phyloP scores from a whole-genome alignment of 371 early-diverging fungal species.

The Lichtheimia ornata region DNA sequence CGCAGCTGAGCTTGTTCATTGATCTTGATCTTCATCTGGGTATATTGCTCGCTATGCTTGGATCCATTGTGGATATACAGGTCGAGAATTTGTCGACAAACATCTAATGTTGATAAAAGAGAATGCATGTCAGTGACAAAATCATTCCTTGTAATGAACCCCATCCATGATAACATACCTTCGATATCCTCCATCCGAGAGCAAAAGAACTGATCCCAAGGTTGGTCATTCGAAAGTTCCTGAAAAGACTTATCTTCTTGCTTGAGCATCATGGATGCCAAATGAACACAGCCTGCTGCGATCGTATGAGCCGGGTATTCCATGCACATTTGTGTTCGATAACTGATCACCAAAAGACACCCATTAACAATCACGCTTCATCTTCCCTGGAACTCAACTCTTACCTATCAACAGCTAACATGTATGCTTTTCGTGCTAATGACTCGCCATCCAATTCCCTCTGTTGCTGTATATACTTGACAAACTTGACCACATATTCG shows the following conservation, averaged over 20 bases:
- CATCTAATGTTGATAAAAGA: conserved; percentile 30
- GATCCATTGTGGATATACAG: conserved; percentile 44
- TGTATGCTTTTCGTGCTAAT: conserved; percentile 53
- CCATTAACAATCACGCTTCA: too few species aligned
- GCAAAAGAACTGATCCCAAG: conserved; percentile 52
- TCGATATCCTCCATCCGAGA: conserved; percentile 56
- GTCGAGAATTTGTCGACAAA: conserved; percentile 61
- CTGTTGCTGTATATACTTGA: conserved; percentile 44
- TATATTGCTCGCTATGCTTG: conserved; percentile 39
- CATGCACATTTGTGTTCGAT: conserved; percentile 57
- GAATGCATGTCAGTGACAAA: background rate
- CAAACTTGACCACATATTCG: conserved; percentile 64
- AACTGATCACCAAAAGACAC: conserved; percentile 28
- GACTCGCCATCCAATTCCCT: conserved; percentile 43
- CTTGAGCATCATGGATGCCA: conserved; percentile 50
- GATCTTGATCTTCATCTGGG: conserved; percentile 52
- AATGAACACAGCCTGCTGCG: conserved; percentile 64
- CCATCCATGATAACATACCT: conserved; percentile 27
- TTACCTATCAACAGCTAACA: conserved; percentile 55
- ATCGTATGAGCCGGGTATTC: conserved; percentile 67
- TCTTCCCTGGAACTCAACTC: background rate
- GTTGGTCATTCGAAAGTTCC: conserved; percentile 22
- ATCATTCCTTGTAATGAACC: background rate
- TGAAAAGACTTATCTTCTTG: conserved; percentile 28
- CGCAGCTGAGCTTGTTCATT: conserved; percentile 47